These are phyloP conservation scores for Pseudotulostoma volvatum DNA, from an alignment of 495 filamentous ascomycete species.

Conservation along the genomic window DNA sequence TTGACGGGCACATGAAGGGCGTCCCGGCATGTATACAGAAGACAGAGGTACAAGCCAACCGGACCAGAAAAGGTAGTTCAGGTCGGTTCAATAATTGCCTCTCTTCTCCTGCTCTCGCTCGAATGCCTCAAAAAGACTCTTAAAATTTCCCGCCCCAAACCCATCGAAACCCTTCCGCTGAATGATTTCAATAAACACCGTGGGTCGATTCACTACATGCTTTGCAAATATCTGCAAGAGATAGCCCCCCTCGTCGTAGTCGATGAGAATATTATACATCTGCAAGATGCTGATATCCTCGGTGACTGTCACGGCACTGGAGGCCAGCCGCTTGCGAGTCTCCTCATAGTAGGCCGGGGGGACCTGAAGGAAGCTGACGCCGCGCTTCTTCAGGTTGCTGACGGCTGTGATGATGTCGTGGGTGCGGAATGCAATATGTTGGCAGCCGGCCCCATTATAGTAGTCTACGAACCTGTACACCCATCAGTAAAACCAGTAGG, in stretches of 20 bases:
- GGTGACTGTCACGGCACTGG: slow-evolving; percentile 26
- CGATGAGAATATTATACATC: slow-evolving; percentile 58
- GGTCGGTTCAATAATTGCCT: not conserved
- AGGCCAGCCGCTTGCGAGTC: slow-evolving; percentile 42
- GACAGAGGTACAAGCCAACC: no score
- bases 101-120: slow-evolving; percentile 39
- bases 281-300: slow-evolving; percentile 54
- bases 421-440: slow-evolving; percentile 72
- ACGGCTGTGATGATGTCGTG: slow-evolving; percentile 52
- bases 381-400: slow-evolving; percentile 42
- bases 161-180: slow-evolving; percentile 64
- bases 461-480: slow-evolving; percentile 48
- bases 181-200: slow-evolving; percentile 77
- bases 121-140: slow-evolving; percentile 72
- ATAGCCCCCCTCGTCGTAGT: slow-evolving; percentile 73
- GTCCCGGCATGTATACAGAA: no score
- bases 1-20: no score
- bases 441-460: slow-evolving; percentile 60
- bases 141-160: slow-evolving; percentile 79
- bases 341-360: slow-evolving; percentile 55
- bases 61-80: no score
- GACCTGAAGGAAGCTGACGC: slow-evolving; percentile 64
- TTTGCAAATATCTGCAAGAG: slow-evolving; percentile 68
- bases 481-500: no score
- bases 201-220: slow-evolving; percentile 68